These are phyloP conservation scores for Quambalaria eucalypti DNA, from an alignment of 1,284 basidiomycete genomes.

Conservation along the genomic window DNA sequence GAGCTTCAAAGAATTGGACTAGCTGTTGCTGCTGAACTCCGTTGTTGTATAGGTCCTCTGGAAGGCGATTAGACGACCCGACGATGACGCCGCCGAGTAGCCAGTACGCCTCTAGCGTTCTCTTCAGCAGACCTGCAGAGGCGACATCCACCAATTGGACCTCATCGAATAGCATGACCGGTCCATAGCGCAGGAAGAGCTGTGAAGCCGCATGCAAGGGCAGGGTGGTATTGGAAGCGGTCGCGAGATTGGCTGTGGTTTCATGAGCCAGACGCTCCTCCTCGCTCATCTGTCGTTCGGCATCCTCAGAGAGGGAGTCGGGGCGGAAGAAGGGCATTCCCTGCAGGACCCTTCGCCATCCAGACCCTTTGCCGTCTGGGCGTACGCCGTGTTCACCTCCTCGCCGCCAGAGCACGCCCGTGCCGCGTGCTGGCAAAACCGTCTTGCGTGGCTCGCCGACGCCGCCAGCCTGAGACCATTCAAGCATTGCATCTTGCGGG, in stretches of 20 bases:
- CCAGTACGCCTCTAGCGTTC: slow-evolving; percentile 67
- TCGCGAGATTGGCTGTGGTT: neutral
- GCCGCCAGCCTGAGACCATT: neutral
- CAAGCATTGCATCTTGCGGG: no score
- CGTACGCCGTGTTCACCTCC: neutral
- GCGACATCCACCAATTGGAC: slow-evolving; percentile 64
- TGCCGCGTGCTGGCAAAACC: slow-evolving; percentile 1
- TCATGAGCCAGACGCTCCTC: slow-evolving; percentile 2
- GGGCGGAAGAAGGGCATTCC: slow-evolving; percentile 36
- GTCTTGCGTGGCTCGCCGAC: neutral
- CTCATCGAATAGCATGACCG: slow-evolving; percentile 62
- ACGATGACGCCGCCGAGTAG: slow-evolving; percentile 63
- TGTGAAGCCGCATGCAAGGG: slow-evolving; percentile 52
- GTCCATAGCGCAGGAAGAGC: slow-evolving; percentile 54
- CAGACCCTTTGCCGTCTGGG: slow-evolving; percentile 1
- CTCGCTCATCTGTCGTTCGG: neutral
- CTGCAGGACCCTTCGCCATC: slow-evolving; percentile 16
- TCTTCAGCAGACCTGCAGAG: slow-evolving; percentile 58
- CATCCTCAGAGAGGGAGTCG: slow-evolving; percentile 14
- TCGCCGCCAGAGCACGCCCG: slow-evolving; percentile 1
- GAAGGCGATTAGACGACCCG: slow-evolving; percentile 57
- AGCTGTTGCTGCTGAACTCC: slow-evolving; percentile 59
- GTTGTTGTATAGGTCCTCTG: slow-evolving; percentile 62
- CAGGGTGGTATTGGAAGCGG: slow-evolving; percentile 34
- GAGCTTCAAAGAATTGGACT: slow-evolving; percentile 56